These are phyloP conservation scores for Ophiocordyceps australis DNA, from an alignment of 2,329 filamentous ascomycete species.

Conservation along the genomic window DNA sequence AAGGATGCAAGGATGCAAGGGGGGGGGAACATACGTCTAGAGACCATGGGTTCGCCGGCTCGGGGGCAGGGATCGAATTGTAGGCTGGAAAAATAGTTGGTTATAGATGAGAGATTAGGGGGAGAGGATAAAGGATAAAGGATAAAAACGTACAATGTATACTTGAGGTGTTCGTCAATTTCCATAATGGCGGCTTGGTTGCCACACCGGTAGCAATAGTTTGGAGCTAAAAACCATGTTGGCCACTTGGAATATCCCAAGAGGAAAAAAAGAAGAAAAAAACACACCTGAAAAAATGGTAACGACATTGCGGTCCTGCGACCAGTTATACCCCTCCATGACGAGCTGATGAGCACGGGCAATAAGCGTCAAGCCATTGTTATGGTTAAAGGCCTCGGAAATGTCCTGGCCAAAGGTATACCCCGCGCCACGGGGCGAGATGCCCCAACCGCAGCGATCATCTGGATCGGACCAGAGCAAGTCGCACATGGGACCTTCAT, in stretches of 20 bases:
- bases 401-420: constrained; percentile 97
- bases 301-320: constrained; percentile 92
- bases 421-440: constrained; percentile 82
- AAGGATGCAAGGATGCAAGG: not conserved
- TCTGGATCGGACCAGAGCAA: constrained; percentile 96
- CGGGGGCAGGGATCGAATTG: constrained; percentile 98
- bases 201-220: constrained; percentile 97
- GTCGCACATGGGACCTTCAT: constrained; percentile 97
- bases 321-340: constrained; percentile 99
- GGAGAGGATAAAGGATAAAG: too few species aligned
- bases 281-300: constrained; percentile 84
- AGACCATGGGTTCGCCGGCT: constrained; percentile 97
- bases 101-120: too few species aligned
- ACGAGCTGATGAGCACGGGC: constrained; percentile 94
- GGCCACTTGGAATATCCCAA: too few species aligned
- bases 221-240: too few species aligned
- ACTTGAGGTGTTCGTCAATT: constrained; percentile 98
- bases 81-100: constrained; percentile 41
- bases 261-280: too few species aligned
- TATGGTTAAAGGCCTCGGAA: constrained; percentile 97
- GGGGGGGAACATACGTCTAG: constrained; percentile 46
- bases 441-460: constrained; percentile 90
- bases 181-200: constrained; percentile 99
- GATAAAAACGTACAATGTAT: constrained; percentile 95
- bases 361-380: constrained; percentile 91